Conservation (phyloP, 78 protist genomes). For the Guillardia theta region DNA sequence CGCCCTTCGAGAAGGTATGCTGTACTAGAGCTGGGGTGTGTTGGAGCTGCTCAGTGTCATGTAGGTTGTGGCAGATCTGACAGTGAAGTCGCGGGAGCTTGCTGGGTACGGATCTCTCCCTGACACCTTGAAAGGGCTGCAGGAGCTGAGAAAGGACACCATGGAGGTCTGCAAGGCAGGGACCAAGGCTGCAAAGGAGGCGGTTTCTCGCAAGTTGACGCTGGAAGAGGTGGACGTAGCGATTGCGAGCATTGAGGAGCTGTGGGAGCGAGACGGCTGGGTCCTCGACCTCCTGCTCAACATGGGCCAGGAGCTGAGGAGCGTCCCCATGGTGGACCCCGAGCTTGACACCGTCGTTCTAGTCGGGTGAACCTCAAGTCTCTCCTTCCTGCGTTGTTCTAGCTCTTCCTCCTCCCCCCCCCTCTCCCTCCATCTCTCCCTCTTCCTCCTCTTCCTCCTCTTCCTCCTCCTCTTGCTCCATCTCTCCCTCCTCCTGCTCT, state of each 20-base stretch:
- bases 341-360: not conserved
- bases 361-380: not conserved
- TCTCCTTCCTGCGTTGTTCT: not conserved
- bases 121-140: not conserved
- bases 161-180: not conserved
- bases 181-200: not conserved
- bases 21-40: not conserved
- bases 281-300: not conserved
- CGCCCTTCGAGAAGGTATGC: not conserved
- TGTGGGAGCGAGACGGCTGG: slow-evolving; percentile 33
- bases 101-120: not conserved
- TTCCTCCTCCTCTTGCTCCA: not conserved
- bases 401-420: not conserved
- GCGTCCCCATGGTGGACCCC: not conserved
- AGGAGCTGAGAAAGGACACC: not conserved
- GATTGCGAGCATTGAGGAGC: not conserved
- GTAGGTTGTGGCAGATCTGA: slow-evolving; percentile 13
- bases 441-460: not conserved
- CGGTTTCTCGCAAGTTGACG: not conserved
- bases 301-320: not conserved
- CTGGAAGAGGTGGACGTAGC: not conserved
- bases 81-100: not conserved
- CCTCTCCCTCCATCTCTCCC: not conserved
- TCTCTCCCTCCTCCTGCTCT: not conserved
- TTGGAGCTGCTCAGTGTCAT: not conserved